Conservation (phyloP, 805 yeast species). For the Blastobotrys attinorum region DNA sequence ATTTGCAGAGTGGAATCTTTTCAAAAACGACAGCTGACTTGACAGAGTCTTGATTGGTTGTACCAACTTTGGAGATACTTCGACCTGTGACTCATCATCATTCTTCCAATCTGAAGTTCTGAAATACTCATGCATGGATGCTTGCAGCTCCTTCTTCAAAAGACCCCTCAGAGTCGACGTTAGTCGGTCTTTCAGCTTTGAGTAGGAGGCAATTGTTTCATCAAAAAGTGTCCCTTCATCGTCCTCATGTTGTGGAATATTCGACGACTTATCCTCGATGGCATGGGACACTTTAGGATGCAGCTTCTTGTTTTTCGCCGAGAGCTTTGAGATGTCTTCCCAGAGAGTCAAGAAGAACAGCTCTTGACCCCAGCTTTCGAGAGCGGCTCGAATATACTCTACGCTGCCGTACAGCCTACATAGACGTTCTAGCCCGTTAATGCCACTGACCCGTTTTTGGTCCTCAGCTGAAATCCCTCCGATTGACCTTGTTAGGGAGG, state of each 20-base stretch:
- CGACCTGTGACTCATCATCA: constrained; percentile 5
- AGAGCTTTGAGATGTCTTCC: constrained; percentile 28
- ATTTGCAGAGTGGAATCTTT: constrained; percentile 25
- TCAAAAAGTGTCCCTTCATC: constrained; percentile 37
- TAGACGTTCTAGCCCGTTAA: constrained; percentile 34
- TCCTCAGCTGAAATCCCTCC: constrained; percentile 27
- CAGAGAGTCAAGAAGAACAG: constrained; percentile 37
- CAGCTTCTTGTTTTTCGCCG: constrained; percentile 4
- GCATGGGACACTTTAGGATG: constrained; percentile 6
- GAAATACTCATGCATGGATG: constrained; percentile 33
- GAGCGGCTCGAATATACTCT: constrained; percentile 32
- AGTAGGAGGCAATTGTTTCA: constrained; percentile 35
- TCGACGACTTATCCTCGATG: constrained; percentile 5
- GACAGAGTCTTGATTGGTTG: constrained; percentile 23
- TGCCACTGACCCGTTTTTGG: constrained; percentile 25
- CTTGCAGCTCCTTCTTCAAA: constrained; percentile 32
- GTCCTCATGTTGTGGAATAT: constrained; percentile 18
- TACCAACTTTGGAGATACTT: constrained; percentile 21
- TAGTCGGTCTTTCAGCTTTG: constrained; percentile 26
- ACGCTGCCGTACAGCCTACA: constrained; percentile 34
- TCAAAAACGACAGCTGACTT: constrained; percentile 26
- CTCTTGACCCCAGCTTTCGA: constrained; percentile 39
- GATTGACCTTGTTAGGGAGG: constrained; percentile 30
- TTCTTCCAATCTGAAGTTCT: constrained; percentile 26
- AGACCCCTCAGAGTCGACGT: constrained; percentile 25